Evolutionary conservation across 768 basidiomycete genomes (phyloP), one percentile per base, ranked within the genome.

Genomic region (Scleroderma bovista): DNA sequence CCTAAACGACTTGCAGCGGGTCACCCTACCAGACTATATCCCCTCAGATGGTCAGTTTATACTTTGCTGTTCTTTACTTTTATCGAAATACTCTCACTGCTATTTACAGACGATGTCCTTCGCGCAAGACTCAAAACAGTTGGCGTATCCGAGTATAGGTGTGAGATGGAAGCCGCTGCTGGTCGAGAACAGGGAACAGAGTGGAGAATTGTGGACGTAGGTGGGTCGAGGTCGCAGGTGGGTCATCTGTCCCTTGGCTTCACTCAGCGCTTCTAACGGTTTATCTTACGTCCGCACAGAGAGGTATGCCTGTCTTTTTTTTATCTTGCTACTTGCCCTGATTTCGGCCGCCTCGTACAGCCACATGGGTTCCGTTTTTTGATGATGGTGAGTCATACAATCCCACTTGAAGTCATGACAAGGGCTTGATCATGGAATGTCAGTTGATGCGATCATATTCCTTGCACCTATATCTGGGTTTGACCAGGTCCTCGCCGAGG

Each of bases 71-170:
- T 3, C 33, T 7, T 6, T 26, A n/a, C 6, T 20, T 24, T 1
- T 22, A 24, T 8, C 38, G 23, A 8, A 49, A 9, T 22, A 16
- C 26, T 10, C n/a, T 60, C 47, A 65, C 48, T 29, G 29, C 40
- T 16, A 2, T 53, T n/a, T 1, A 26, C 49, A 75, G 78, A 80
- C 51, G 78, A 79, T 51, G 77, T 79, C 23, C 62, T 79, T 41
- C 71, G 66, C 48, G 78, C 78, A 8, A 72, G 78, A 22, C 63
- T 79, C 31, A 80, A 80, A 61, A 79, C 78, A 0, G 83, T 91
- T 32, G 88, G 88, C 9, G 86, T 88, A 8, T 83, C 84, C 3
- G 88, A 90, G 64, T 88, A 90, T 68, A 83, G 77, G 64, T 90
- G 88, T 55, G 81, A 87, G 69, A 88, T 90, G 83, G 88, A 77